Base-by-base conservation (phyloP, 495 filamentous ascomycete genomes). In the Alectoria sarmentosa region DNA sequence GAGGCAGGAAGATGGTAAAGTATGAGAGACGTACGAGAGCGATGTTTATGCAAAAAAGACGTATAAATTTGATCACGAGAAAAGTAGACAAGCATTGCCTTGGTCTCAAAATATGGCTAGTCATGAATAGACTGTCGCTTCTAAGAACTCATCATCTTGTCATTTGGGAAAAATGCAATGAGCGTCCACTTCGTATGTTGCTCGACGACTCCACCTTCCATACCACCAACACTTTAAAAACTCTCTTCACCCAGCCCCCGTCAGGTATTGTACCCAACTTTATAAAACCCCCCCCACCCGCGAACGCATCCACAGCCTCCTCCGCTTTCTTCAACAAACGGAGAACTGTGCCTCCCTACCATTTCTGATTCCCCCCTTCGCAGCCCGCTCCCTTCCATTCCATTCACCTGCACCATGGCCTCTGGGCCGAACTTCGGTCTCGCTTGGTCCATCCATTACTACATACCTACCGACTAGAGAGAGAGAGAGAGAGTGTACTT, bases 371-470 rank as follows among this genome's bases (percentile, higher is more conserved):
- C n/a, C n/a, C 17, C 69, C 66, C 59, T 69, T 69, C 30, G 75
- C 39, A 9, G 41, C 69, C 36, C 65, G 71, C 1, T n/a, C n/a
- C n/a, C n/a, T n/a, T 64, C 54, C 11, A 69, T 68, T 0, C 69
- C 71, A 23, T 73, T 58, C 41, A 69, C 71, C 21, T 66, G 57
- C 37, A 73, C 67, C 59, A 78, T 68, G 9, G 61, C 58, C 32
- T 78, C 74, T 55, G 78, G 74, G 38, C 74, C 60, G 4, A 63
- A 48, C 15, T 66, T 61, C 28, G 75, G 71, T 30, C 78, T 57
- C 13, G 69, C 68, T 41, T 62, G 60, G 34, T 78, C n/a, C n/a
- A n/a, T n/a, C n/a, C 75, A 39, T 76, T 37, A 64, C 74, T 72
- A 52, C 76, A 74, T 17, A 72, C 23, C 32, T n/a, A n/a, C n/a